Percentiles rank a stretch among this genome's conserved stretches.
Evolutionary conservation across 805 yeast genomes (phyloP).

Genomic region (Candida ipomoeae): DNA sequence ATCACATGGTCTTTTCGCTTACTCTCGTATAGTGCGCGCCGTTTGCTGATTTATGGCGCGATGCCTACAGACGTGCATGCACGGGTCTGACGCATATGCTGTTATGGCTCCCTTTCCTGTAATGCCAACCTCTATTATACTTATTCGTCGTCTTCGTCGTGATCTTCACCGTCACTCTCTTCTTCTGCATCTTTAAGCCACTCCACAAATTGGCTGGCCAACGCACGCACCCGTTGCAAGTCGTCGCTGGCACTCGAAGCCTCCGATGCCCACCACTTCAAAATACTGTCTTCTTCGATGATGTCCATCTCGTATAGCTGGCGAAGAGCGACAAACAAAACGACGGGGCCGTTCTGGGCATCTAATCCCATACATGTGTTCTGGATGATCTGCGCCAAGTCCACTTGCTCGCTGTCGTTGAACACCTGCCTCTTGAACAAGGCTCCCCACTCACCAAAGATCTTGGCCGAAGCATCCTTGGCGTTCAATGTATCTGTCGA

Average conservation of each 20-base stretch:
- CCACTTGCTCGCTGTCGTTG: constrained; percentile 71
- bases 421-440: constrained; percentile 82
- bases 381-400: constrained; percentile 55
- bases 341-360: constrained; percentile 43
- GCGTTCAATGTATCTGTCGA: constrained; percentile 72
- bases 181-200: constrained; percentile 83
- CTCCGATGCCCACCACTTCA: constrained; percentile 71
- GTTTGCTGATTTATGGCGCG: constrained; percentile 1
- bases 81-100: background rate
- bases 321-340: constrained; percentile 50
- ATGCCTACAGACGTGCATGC: constrained; percentile 4
- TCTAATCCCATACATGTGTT: constrained; percentile 32
- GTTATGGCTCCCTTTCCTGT: background rate
- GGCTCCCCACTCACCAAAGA: constrained; percentile 78
- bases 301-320: constrained; percentile 78
- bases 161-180: constrained; percentile 37
- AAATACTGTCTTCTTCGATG: constrained; percentile 73
- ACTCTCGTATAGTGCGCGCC: constrained; percentile 4
- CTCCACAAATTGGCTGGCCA: constrained; percentile 71
- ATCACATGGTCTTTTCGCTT: constrained; percentile 3
- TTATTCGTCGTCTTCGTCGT: background rate
- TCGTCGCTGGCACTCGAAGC: constrained; percentile 35
- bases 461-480: constrained; percentile 70
- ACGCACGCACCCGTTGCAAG: constrained; percentile 46
- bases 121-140: background rate